Base-by-base conservation (phyloP, 192 early-diverging fungal species). In the Cetraspora pellucida region DNA sequence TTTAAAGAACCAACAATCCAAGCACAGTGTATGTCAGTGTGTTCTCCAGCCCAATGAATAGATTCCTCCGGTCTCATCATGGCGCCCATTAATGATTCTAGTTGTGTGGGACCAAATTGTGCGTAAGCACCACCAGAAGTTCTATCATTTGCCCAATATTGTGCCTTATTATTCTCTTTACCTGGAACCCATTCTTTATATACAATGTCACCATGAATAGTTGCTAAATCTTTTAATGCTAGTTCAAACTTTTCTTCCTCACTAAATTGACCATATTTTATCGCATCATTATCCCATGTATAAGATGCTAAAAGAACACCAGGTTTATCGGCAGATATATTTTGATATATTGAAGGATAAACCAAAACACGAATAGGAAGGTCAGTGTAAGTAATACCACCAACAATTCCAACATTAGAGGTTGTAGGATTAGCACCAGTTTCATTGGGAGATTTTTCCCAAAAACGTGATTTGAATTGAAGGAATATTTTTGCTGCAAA, bases 11-110 rank as follows among this genome's bases (percentile, higher is more conserved):
- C 55, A 19, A 58, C 55, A 58, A 58, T 58, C 55, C 55, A 58
- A 19, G 16, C n/a, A 58, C 21, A 74, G 17, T 77, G 70, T 23
- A 82, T 67, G 63, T 77, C 74, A 10, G 79, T 82, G n/a, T 82
- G 79, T 50, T 82, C 81, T 30, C 81, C 80, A 25, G 72, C 81
- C 57, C 80, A 82, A 8, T 71, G 60, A 0, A 80, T 50, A 25
- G 68, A 47, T 25, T 72, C 31, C 13, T 65, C 65, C 9, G 7
- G 61, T 11, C 4, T 66, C 75, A 13, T 68, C 31, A 76, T 67
- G 80, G 81, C 0, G 45, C 79, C 13, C 66, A 30, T 1, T 25
- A 57, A 66, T 7, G 61, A 7, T 11, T 66, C 75, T 7, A 57
- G 64, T 67, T 82, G 81, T 0, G 46, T 19, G n/a, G 71, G 4